phyloP scores from a whole-genome alignment of 169 alveolate genomes.

The Eimeria mitis region DNA sequence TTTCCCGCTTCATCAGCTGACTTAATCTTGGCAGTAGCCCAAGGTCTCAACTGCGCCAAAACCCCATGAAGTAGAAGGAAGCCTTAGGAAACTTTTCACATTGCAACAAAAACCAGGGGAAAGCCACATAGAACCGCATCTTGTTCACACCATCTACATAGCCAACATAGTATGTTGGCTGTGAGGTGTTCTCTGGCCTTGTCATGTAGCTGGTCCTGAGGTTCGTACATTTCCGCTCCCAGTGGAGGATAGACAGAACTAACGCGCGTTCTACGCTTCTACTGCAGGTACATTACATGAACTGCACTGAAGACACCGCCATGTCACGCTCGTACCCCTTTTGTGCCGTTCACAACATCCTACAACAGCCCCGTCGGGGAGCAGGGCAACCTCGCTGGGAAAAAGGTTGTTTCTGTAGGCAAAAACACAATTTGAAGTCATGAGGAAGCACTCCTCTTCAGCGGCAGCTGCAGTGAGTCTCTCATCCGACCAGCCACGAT shows the following conservation, averaged over 20 bases:
- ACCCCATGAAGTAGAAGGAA: background rate
- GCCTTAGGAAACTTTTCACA: background rate
- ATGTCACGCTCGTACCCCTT: background rate
- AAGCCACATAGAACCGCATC: background rate
- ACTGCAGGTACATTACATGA: background rate
- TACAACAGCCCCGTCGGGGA: background rate
- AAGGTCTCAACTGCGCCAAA: background rate
- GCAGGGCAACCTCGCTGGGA: background rate
- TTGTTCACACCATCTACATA: background rate
- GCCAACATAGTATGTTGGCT: background rate
- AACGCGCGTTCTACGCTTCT: background rate
- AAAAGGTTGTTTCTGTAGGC: background rate
- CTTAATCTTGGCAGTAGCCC: background rate
- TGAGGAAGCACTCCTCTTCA: background rate
- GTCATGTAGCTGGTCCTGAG: background rate
- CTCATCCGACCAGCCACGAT: background rate
- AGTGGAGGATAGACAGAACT: background rate
- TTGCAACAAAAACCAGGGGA: background rate
- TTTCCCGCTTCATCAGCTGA: background rate
- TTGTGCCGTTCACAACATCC: background rate
- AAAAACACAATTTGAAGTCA: background rate
- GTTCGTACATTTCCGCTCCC: background rate
- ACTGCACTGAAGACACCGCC: background rate
- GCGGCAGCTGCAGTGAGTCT: background rate
- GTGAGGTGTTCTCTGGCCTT: background rate